phyloP scores from a whole-genome alignment of 139 green algal species.

The Chlorella ohadii region DNA sequence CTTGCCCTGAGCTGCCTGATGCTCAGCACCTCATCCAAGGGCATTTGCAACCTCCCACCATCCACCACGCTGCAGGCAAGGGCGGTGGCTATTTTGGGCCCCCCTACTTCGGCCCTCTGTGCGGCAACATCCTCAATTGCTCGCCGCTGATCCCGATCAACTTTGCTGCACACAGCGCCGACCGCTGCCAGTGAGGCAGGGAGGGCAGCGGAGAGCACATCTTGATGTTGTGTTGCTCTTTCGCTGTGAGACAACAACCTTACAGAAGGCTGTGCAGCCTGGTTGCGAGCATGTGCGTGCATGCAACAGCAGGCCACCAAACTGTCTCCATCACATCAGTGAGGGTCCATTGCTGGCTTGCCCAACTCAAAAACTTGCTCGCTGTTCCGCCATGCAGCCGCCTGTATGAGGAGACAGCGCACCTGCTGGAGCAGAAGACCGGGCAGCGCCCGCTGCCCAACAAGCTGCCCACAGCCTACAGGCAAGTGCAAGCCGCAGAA shows the following conservation, averaged over 20 bases:
- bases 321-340: no score
- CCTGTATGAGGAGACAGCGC: conserved; percentile 18
- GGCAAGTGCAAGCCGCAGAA: neutral
- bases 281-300: no score
- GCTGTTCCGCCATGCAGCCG: no score
- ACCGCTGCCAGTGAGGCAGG: neutral
- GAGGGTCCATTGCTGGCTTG: no score
- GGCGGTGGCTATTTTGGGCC: neutral
- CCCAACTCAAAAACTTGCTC: no score
- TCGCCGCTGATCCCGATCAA: conserved; percentile 9
- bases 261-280: no score
- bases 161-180: neutral
- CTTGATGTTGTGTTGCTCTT: no score
- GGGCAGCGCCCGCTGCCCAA: conserved; percentile 6
- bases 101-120: conserved; percentile 18
- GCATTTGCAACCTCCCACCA: neutral
- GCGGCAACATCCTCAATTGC: neutral
- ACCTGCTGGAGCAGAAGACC: conserved; percentile 16
- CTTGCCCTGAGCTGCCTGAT: no score
- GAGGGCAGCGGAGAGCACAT: no score
- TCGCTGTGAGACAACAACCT: no score
- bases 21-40: no score
- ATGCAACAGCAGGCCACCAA: no score
- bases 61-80: neutral
- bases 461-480: conserved; percentile 10